A percentile compares a stretch with the other conserved stretches of the same genome.
Evolutionary conservation across 2,329 filamentous ascomycete genomes (phyloP).

Genomic region (Aspergillus proliferans): DNA sequence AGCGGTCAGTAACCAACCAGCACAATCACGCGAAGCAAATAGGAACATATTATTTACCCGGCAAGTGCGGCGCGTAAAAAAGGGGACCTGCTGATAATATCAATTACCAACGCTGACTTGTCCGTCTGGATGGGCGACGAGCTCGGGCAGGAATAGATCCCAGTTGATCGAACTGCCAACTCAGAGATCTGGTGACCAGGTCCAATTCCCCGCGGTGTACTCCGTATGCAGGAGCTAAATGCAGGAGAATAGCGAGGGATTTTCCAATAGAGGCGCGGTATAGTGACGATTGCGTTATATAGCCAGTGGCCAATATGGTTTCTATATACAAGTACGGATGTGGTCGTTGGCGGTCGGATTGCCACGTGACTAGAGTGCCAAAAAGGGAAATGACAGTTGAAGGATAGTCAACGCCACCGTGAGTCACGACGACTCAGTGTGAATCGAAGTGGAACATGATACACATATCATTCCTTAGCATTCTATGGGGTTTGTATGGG

Average conservation of each 20-base stretch:
- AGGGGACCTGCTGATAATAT: not conserved
- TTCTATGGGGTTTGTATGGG: too few species aligned
- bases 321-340: too few species aligned
- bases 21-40: not conserved
- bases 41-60: not conserved
- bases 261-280: not conserved
- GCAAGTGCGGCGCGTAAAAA: not conserved
- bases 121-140: constrained; percentile 6
- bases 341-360: too few species aligned
- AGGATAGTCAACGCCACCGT: not conserved
- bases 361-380: not conserved
- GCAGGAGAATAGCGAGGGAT: not conserved
- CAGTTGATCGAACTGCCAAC: constrained; percentile 24
- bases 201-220: not conserved
- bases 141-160: constrained; percentile 5
- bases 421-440: not conserved
- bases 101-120: constrained; percentile 11
- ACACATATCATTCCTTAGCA: too few species aligned
- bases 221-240: not conserved
- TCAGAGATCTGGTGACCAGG: constrained; percentile 29
- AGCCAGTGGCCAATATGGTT: not conserved
- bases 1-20: not conserved
- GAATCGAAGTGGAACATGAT: too few species aligned
- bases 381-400: not conserved
- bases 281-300: not conserved